Conservation (phyloP, 2,329 filamentous ascomycete species). For the Ceratocystis colombiana region DNA sequence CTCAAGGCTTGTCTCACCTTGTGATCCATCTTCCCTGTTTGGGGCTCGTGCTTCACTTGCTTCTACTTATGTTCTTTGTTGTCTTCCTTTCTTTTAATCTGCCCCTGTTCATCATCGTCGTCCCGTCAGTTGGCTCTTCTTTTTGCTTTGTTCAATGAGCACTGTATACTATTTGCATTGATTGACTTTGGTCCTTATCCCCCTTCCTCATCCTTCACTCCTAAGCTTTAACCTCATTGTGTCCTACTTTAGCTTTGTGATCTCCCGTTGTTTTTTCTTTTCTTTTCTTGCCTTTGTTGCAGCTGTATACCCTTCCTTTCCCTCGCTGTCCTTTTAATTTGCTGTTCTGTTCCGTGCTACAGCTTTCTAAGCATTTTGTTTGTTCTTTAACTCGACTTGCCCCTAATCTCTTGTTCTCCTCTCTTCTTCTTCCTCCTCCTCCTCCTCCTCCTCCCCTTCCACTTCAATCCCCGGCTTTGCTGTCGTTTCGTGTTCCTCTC, state of each 20-base stretch:
- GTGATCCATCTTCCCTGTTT: constrained; percentile 13
- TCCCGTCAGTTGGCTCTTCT: neutral
- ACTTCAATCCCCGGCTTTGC: neutral
- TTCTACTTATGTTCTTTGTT: neutral
- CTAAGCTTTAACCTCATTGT: too few relatives aligned
- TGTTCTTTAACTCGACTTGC: neutral
- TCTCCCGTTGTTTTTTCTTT: neutral
- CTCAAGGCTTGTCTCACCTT: constrained; percentile 9
- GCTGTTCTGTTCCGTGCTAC: too few relatives aligned
- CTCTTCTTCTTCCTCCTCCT: neutral
- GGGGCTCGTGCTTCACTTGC: constrained; percentile 2
- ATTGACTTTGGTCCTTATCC: neutral
- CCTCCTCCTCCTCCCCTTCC: neutral
- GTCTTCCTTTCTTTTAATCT: constrained; percentile 2
- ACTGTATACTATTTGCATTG: neutral
- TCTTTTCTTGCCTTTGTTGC: neutral
- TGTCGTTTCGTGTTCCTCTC: neutral
- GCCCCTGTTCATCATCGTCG: too few relatives aligned
- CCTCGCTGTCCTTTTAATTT: neutral
- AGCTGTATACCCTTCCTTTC: neutral
- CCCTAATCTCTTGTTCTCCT: neutral
- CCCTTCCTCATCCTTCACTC: neutral
- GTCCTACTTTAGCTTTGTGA: neutral
- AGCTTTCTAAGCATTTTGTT: neutral
- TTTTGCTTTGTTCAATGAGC: neutral